Percentiles rank a stretch among this genome's conserved stretches.
Conservation (phyloP, 345 rosid species). For the Boechera divaricarpa region DNA sequence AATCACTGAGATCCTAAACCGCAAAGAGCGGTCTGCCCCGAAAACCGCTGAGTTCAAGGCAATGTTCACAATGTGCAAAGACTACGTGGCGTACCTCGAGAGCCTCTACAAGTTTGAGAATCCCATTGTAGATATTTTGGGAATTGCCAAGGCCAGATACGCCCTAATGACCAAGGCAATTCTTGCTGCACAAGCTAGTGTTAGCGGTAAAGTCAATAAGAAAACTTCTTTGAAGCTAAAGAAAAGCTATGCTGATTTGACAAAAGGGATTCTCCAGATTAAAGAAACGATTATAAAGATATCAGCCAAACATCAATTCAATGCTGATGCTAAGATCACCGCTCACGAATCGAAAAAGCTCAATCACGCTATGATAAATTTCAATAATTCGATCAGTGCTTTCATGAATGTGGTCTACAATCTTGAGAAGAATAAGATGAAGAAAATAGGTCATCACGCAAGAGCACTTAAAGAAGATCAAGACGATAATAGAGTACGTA, state of each 20-base stretch:
- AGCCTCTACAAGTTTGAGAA: slow-evolving; percentile 33
- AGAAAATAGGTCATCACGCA: slow-evolving; percentile 10
- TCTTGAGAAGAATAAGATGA: slow-evolving; percentile 29
- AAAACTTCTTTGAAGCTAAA: slow-evolving; percentile 20
- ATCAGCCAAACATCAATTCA: slow-evolving; percentile 37
- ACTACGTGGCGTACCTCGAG: slow-evolving; percentile 32
- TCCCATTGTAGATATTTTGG: slow-evolving; percentile 31
- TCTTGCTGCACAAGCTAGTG: slow-evolving; percentile 28
- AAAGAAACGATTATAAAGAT: slow-evolving; percentile 17
- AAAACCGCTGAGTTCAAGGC: slow-evolving; percentile 32
- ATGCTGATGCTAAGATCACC: slow-evolving; percentile 31
- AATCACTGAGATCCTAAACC: slow-evolving; percentile 25
- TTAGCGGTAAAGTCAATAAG: slow-evolving; percentile 26
- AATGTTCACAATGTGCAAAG: slow-evolving; percentile 38
- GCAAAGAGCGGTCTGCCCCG: slow-evolving; percentile 11
- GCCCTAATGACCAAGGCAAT: slow-evolving; percentile 10
- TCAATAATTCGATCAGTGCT: slow-evolving; percentile 20
- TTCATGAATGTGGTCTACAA: slow-evolving; percentile 13
- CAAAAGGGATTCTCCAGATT: slow-evolving; percentile 20
- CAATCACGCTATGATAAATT: neutral
- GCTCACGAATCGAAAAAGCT: neutral
- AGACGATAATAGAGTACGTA: neutral
- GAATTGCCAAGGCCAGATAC: slow-evolving; percentile 34
- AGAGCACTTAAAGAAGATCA: slow-evolving; percentile 14
- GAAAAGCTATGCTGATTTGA: slow-evolving; percentile 25